Conservation (phyloP, 306 rosid genomes). For the Citrullus mucosospermus region DNA sequence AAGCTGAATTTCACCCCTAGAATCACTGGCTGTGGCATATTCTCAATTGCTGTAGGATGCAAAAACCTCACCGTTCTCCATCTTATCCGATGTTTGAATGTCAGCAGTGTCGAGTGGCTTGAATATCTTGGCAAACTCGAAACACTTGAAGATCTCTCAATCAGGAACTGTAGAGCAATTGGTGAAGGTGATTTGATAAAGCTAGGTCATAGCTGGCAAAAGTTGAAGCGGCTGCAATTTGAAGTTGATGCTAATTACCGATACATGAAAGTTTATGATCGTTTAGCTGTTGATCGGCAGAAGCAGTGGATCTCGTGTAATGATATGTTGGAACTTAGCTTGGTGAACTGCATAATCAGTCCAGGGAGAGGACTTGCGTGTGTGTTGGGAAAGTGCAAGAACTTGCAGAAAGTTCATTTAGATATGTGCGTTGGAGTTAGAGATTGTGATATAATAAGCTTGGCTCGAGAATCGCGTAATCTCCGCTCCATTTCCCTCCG, state of each 20-base stretch:
- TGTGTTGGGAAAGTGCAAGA: constrained; percentile 65
- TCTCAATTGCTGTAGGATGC: constrained; percentile 75
- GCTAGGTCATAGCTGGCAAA: constrained; percentile 65
- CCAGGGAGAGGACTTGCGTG: constrained; percentile 92
- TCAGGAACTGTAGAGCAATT: constrained; percentile 34
- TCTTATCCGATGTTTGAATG: constrained; percentile 69
- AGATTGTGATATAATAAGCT: constrained; percentile 57
- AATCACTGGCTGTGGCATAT: constrained; percentile 71
- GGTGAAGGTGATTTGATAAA: constrained; percentile 38
- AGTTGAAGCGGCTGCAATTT: constrained; percentile 60
- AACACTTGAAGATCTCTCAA: constrained; percentile 25
- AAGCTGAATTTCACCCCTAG: constrained; percentile 68
- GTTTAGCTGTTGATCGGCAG: constrained; percentile 72
- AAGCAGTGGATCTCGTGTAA: constrained; percentile 68
- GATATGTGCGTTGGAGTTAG: constrained; percentile 89
- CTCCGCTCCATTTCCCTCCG: constrained; percentile 58
- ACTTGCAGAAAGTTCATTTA: constrained; percentile 61
- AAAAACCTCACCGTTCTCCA: constrained; percentile 58
- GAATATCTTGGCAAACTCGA: constrained; percentile 32
- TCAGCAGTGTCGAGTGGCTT: constrained; percentile 45
- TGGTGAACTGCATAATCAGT: constrained; percentile 84
- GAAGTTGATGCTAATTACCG: constrained; percentile 79
- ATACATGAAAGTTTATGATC: constrained; percentile 80
- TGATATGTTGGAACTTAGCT: constrained; percentile 56
- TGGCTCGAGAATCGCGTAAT: constrained; percentile 49